A percentile compares a stretch with the other conserved stretches of the same genome.
Evolutionary conservation across 495 filamentous ascomycete species (phyloP).

Genomic region (Penicillium maclennaniae): DNA sequence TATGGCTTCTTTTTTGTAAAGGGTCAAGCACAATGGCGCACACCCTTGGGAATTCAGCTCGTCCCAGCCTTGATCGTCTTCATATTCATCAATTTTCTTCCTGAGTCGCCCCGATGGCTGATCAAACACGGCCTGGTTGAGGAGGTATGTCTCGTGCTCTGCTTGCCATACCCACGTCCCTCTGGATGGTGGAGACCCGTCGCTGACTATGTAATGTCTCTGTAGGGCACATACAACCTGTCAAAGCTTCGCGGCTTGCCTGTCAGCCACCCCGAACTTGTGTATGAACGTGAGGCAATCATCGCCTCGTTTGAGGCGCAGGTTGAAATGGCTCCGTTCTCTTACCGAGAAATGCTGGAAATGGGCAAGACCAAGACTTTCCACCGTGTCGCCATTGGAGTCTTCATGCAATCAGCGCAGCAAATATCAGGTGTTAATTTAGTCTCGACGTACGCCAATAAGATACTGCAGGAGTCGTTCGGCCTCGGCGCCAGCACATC

Average conservation of each 20-base stretch:
- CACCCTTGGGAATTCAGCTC: slow-evolving; percentile 50
- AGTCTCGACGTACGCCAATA: slow-evolving; percentile 3
- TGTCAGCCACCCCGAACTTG: background rate
- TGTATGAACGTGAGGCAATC: slow-evolving; percentile 6
- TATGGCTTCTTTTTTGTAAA: slow-evolving; percentile 10
- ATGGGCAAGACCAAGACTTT: slow-evolving; percentile 5
- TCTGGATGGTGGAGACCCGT: slow-evolving; percentile 1
- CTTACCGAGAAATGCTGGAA: slow-evolving; percentile 1
- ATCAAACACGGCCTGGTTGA: slow-evolving; percentile 46
- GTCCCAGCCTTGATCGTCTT: slow-evolving; percentile 48
- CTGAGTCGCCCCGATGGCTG: slow-evolving; percentile 55
- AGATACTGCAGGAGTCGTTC: slow-evolving; percentile 4
- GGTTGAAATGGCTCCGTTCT: background rate
- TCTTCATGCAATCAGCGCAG: slow-evolving; percentile 6
- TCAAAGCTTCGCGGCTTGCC: no score
- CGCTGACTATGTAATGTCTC: background rate
- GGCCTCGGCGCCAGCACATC: background rate
- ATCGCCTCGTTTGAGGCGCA: slow-evolving; percentile 6
- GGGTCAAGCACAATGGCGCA: slow-evolving; percentile 34
- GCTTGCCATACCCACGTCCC: slow-evolving; percentile 11
- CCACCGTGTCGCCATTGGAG: slow-evolving; percentile 2
- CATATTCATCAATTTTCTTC: slow-evolving; percentile 45
- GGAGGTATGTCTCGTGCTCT: slow-evolving; percentile 27
- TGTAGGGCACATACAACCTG: no score
- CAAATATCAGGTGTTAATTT: slow-evolving; percentile 9